Conservation (phyloP, 192 early-diverging fungal species). For the Geranomyces michiganensis region DNA sequence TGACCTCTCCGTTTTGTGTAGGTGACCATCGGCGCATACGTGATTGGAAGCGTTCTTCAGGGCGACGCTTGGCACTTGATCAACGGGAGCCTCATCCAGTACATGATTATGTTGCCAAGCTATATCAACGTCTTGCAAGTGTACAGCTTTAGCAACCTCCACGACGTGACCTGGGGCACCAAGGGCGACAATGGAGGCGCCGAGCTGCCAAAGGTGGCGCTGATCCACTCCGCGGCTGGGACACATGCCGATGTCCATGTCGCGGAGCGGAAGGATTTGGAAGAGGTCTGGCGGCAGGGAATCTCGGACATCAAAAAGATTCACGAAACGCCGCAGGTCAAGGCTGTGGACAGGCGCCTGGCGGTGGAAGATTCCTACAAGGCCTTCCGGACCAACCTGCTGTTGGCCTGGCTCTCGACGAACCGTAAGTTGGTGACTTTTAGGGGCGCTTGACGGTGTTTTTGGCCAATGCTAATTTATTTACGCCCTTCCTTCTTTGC, state of each 20-base stretch:
- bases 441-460: background rate
- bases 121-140: slow-evolving; percentile 91
- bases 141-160: slow-evolving; percentile 73
- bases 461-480: background rate
- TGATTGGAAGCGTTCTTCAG: slow-evolving; percentile 66
- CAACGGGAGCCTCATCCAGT: slow-evolving; percentile 63
- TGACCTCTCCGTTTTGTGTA: too few relatives aligned
- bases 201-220: slow-evolving; percentile 35
- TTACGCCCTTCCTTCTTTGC: slow-evolving; percentile 28
- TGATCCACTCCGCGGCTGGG: background rate
- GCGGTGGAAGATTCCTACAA: slow-evolving; percentile 27
- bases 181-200: slow-evolving; percentile 80
- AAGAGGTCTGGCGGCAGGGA: slow-evolving; percentile 69
- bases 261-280: slow-evolving; percentile 48
- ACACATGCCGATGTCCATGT: slow-evolving; percentile 45
- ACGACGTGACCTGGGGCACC: slow-evolving; percentile 95
- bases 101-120: slow-evolving; percentile 77
- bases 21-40: slow-evolving; percentile 69
- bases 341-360: slow-evolving; percentile 30
- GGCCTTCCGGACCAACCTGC: slow-evolving; percentile 49
- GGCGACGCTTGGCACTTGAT: slow-evolving; percentile 81
- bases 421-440: too few relatives aligned
- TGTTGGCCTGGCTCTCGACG: background rate
- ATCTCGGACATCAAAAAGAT: slow-evolving; percentile 65
- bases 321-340: slow-evolving; percentile 27